A percentile compares a stretch with the other conserved stretches of the same genome.
These are phyloP conservation scores for Mrakia frigida DNA, from an alignment of 768 basidiomycete genomes.

Conservation along the genomic window DNA sequence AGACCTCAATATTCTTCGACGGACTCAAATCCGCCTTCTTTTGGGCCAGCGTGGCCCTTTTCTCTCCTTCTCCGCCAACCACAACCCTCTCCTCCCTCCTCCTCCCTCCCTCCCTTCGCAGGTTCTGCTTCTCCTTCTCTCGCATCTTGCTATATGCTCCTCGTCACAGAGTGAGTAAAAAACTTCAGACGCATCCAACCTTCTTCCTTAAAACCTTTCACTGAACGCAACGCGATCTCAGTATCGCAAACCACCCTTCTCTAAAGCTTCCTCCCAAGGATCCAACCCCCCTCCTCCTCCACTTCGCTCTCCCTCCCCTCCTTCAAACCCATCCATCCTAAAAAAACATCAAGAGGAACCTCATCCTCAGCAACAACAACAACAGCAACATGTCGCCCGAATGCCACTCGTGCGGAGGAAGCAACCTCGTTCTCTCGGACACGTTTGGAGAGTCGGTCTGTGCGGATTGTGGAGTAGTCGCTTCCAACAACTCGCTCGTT, in stretches of 20 bases:
- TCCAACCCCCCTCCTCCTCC: background rate
- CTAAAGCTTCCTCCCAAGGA: slow-evolving; percentile 3
- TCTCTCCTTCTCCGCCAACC: too few relatives aligned
- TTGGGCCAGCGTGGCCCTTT: too few relatives aligned
- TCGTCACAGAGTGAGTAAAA: slow-evolving; percentile 20
- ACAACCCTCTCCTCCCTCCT: too few relatives aligned
- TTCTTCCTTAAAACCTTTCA: background rate
- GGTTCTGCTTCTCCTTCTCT: slow-evolving; percentile 7
- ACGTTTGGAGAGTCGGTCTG: slow-evolving; percentile 28
- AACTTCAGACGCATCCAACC: background rate
- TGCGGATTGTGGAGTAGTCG: slow-evolving; percentile 25
- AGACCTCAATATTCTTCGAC: too few relatives aligned
- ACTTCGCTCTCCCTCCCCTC: background rate
- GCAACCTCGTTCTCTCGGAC: slow-evolving; percentile 15
- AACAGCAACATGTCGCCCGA: background rate
- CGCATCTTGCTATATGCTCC: background rate
- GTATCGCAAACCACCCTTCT: background rate
- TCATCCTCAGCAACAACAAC: background rate
- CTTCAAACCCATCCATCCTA: background rate
- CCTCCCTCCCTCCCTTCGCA: background rate
- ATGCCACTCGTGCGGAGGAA: slow-evolving; percentile 17
- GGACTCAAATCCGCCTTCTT: too few relatives aligned
- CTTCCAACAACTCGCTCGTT: slow-evolving; percentile 6
- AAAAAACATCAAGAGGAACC: background rate
- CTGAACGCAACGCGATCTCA: slow-evolving; percentile 14